Evolutionary conservation across 1,284 basidiomycete species (phyloP).

Genomic region (Microstroma glucosiphilum): DNA sequence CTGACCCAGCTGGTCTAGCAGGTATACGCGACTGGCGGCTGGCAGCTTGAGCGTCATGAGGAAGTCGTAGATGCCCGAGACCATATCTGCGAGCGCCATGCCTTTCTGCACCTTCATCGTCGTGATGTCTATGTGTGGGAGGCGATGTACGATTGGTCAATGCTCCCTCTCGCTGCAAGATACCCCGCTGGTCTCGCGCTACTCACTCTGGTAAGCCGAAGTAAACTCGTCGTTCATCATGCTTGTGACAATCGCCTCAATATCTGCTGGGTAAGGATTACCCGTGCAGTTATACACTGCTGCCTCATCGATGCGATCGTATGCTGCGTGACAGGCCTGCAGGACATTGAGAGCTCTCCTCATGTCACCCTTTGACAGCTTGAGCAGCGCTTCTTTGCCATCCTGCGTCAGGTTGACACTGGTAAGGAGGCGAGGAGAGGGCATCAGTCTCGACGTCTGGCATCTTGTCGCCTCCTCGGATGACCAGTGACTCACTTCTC

Average conservation of each 20-base stretch:
- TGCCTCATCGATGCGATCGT: constrained; percentile 74
- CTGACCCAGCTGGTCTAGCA: constrained; percentile 79
- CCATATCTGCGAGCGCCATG: constrained; percentile 86
- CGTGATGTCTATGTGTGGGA: constrained; percentile 65
- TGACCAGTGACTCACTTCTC: constrained; percentile 72
- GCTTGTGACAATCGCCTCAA: constrained; percentile 83
- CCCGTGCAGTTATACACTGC: constrained; percentile 97
- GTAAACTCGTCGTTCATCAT: constrained; percentile 98
- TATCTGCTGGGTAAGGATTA: constrained; percentile 86
- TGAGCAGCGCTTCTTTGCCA: constrained; percentile 81
- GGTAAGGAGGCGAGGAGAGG: constrained; percentile 7
- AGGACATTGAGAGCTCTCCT: constrained; percentile 89
- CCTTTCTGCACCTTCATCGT: constrained; percentile 84
- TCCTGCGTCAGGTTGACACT: constrained; percentile 82
- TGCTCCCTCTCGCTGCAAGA: neutral
- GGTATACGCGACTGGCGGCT: constrained; percentile 75
- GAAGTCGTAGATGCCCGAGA: constrained; percentile 88
- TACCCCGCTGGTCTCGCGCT: neutral
- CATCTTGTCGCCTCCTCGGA: no score
- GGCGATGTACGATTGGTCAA: neutral
- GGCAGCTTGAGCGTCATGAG: constrained; percentile 79
- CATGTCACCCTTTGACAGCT: constrained; percentile 94
- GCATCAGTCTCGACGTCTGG: neutral
- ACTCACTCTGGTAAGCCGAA: constrained; percentile 76
- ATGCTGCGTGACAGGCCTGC: constrained; percentile 95